Conservation (phyloP, 345 rosid species). For the Gossypium australe region DNA sequence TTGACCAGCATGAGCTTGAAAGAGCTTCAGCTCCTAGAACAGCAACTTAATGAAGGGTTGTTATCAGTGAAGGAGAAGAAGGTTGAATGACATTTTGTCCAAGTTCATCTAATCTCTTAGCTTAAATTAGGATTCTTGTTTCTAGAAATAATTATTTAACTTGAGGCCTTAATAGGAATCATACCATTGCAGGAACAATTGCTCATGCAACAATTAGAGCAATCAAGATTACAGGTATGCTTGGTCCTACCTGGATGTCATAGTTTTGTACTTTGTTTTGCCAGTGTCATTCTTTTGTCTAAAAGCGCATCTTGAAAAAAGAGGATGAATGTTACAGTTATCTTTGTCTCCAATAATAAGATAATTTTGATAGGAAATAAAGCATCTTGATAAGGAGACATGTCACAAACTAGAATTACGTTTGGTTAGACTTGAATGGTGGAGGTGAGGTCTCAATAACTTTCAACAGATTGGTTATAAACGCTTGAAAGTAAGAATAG, state of each 20-base stretch:
- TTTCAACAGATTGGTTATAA: neutral
- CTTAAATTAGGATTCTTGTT: neutral
- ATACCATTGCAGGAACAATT: slow-evolving; percentile 57
- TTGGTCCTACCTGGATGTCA: neutral
- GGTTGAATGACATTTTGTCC: slow-evolving; percentile 28
- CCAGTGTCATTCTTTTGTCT: neutral
- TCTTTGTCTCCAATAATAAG: neutral
- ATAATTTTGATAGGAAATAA: neutral
- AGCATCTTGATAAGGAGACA: neutral
- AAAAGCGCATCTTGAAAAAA: neutral
- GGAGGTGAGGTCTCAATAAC: neutral
- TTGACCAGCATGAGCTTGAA: slow-evolving; percentile 56
- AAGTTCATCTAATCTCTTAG: neutral
- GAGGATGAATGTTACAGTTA: neutral
- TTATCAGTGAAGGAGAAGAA: slow-evolving; percentile 68
- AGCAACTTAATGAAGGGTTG: slow-evolving; percentile 56
- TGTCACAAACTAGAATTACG: too few species aligned
- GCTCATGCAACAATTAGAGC: slow-evolving; percentile 70
- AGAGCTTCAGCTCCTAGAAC: slow-evolving; percentile 69
- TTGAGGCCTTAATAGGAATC: slow-evolving; percentile 16
- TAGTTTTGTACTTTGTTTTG: neutral
- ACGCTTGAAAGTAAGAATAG: neutral
- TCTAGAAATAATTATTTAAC: neutral
- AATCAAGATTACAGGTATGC: slow-evolving; percentile 67
- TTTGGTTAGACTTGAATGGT: neutral